Base-by-base conservation (phyloP, 2,329 filamentous ascomycete species). In the Exophiala sp. region DNA sequence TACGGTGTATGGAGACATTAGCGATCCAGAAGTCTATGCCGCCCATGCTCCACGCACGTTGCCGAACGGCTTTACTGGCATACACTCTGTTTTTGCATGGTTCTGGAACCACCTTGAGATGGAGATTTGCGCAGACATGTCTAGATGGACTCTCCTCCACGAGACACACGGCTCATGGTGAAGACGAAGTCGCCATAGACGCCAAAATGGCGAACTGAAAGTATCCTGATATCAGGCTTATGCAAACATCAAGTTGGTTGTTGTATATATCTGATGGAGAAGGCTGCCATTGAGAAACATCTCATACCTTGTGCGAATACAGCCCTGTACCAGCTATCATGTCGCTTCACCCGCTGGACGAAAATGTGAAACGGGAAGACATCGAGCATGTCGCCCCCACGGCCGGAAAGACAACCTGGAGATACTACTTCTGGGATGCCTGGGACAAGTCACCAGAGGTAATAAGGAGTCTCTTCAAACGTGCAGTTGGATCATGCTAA, bases 401-500 rank as follows among this genome's bases (percentile, higher is more conserved):
- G 7, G n/a, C 18, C 6, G 38, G 6, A 10, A 41, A 41, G 6
- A 4, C 14, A 6, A 43, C 41, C 5, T 43, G 41, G 41, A 22
- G 41, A 19, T 11, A 19, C 24, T 43, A 43, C 16, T 30, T 43
- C 10, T 43, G 41, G 41, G 41, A 43, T 30, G 21, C 41, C 18
- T 43, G 41, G 41, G 41, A 43, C 23, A 43, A 43, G 24, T 27
- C 41, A 11, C 41, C 41, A 18, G 41, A 43, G 24, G 41, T 29
- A 30, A 11, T 8, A 18, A 41, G 5, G 32, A n/a, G 16, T 6
- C 24, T 27, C 10, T 27, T 27, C 14, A n/a, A 35, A 35, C 32
- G 5, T n/a, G 32, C 32, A 35, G 32, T 5, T n/a, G 13, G 6
- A 5, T 6, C 6, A 14, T 14, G 32, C 32, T 35, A n/a, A 35